These are phyloP conservation scores for Mortierella sp. DNA, from an alignment of 371 early-diverging fungal species.

Conservation along the genomic window DNA sequence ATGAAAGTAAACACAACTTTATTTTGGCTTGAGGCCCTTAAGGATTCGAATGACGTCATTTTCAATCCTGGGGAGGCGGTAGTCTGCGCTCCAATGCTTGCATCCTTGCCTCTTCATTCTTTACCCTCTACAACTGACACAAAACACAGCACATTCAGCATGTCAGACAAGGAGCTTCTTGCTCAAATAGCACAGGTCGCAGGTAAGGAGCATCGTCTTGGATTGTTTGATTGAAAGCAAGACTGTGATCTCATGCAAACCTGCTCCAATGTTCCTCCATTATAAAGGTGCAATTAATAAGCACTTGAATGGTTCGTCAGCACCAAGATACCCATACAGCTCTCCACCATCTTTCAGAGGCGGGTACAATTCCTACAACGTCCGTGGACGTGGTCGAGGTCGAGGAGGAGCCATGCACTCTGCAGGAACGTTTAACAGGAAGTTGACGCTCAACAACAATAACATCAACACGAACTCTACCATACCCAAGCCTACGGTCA, in stretches of 20 bases:
- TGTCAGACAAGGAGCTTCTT: conserved; percentile 52
- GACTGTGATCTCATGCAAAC: too few species aligned
- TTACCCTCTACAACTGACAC: background rate
- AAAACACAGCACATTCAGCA: conserved; percentile 5
- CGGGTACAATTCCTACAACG: conserved; percentile 12
- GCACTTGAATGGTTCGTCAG: conserved; percentile 29
- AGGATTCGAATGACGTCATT: background rate
- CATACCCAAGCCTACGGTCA: background rate
- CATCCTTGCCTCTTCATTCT: background rate
- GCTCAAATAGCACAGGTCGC: conserved; percentile 53
- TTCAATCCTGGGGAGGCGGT: background rate
- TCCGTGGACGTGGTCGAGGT: conserved; percentile 32
- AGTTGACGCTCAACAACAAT: conserved; percentile 38
- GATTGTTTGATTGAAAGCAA: too few species aligned
- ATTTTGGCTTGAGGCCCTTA: background rate
- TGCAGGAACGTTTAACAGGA: conserved; percentile 21
- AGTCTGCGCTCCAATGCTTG: background rate
- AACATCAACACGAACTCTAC: background rate
- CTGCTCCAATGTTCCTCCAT: background rate
- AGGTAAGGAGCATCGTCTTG: too few species aligned
- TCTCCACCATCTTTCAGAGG: conserved; percentile 7
- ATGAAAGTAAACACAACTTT: background rate
- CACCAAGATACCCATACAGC: conserved; percentile 8
- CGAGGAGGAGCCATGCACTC: conserved; percentile 5
- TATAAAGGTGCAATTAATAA: conserved; percentile 47